Conservation (phyloP, 192 early-diverging fungal genomes). For the Coemansia sp. region DNA sequence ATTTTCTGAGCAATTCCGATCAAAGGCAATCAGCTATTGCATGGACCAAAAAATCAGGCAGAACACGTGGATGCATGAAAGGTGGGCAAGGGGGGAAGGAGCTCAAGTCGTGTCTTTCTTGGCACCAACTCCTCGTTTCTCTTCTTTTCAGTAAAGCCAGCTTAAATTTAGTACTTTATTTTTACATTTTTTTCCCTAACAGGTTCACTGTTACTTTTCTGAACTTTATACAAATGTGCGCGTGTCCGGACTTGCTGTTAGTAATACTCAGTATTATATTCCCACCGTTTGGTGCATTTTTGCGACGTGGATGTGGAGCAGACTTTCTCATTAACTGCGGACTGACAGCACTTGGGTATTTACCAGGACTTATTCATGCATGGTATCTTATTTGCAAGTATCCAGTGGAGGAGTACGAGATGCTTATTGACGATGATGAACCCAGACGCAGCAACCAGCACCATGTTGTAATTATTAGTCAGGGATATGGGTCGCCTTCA, state of each 20-base stretch:
- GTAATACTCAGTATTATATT: slow-evolving; percentile 55
- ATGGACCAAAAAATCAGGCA: neutral
- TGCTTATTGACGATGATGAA: slow-evolving; percentile 49
- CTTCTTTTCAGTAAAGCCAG: neutral
- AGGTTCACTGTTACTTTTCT: neutral
- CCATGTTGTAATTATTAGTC: slow-evolving; percentile 30
- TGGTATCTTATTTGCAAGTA: slow-evolving; percentile 67
- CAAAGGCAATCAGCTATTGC: neutral
- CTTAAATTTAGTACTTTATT: neutral
- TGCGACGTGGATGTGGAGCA: slow-evolving; percentile 61
- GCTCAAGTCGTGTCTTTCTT: neutral
- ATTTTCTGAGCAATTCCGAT: neutral
- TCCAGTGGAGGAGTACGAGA: slow-evolving; percentile 49
- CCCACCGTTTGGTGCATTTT: slow-evolving; percentile 65
- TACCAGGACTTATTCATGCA: slow-evolving; percentile 71
- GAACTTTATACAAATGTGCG: slow-evolving; percentile 26
- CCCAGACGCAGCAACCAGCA: slow-evolving; percentile 34
- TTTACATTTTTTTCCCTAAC: slow-evolving; percentile 8
- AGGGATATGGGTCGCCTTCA: slow-evolving; percentile 1
- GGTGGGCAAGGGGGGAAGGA: too few relatives aligned
- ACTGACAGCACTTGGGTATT: slow-evolving; percentile 68
- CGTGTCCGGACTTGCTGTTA: slow-evolving; percentile 48
- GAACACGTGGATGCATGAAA: neutral
- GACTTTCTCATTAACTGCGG: slow-evolving; percentile 73
- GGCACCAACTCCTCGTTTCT: neutral